These are phyloP conservation scores for Ophiostoma fasciatum DNA, from an alignment of 2,329 filamentous ascomycete genomes.

Conservation along the genomic window DNA sequence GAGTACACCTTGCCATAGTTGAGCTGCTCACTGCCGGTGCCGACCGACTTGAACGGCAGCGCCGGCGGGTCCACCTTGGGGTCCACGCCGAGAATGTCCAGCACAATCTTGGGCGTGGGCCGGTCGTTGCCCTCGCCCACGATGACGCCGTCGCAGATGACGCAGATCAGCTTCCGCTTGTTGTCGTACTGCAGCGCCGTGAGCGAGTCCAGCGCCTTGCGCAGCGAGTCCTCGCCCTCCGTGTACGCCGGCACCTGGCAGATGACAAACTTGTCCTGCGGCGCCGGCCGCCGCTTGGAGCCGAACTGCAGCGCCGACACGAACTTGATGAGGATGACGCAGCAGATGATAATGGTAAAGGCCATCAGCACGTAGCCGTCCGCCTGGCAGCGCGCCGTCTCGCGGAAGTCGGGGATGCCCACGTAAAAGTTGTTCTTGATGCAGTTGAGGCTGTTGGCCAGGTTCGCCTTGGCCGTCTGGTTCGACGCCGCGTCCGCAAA, in stretches of 20 bases:
- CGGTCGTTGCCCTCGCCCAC: constrained; percentile 92
- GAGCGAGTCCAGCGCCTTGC: constrained; percentile 85
- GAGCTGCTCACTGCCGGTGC: constrained; percentile 75
- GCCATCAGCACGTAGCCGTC: constrained; percentile 84
- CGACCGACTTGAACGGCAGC: constrained; percentile 85
- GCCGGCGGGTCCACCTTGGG: constrained; percentile 93
- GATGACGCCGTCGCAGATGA: constrained; percentile 95
- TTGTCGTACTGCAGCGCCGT: constrained; percentile 95
- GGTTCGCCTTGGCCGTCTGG: constrained; percentile 30
- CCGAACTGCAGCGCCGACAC: constrained; percentile 85
- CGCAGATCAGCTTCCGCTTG: constrained; percentile 90
- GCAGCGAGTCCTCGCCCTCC: constrained; percentile 87
- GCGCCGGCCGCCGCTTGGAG: constrained; percentile 73
- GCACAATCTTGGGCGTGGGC: constrained; percentile 91
- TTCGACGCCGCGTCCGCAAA: constrained; percentile 39
- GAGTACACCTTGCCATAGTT: constrained; percentile 99
- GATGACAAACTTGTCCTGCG: constrained; percentile 97
- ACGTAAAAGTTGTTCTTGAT: constrained; percentile 72
- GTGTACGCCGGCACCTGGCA: constrained; percentile 97
- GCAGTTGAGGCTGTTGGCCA: constrained; percentile 60
- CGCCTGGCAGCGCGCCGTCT: constrained; percentile 59
- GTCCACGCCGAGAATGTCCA: constrained; percentile 93
- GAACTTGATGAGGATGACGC: constrained; percentile 78
- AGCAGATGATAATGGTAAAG: constrained; percentile 71
- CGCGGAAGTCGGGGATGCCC: constrained; percentile 73